Evolutionary conservation across 441 rosid genomes (phyloP), one percentile per base, ranked within the genome.

Genomic region (Macaranga tanarius): DNA sequence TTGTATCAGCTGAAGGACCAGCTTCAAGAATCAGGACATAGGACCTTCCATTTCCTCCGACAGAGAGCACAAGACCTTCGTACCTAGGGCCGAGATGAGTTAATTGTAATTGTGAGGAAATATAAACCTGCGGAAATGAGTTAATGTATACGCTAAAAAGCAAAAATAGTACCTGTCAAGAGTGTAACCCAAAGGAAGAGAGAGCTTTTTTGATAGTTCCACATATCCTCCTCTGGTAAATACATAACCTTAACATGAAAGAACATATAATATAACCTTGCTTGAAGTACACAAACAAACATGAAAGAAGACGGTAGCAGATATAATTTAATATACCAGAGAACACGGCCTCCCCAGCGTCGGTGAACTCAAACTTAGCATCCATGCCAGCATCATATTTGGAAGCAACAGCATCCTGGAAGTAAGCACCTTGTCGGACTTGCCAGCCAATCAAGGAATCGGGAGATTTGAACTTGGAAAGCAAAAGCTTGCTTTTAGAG

Each of bases 21-120:
- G 99, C 94, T 88, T 91, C 98, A 80, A 95, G 95, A 79, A 92
- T 90, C 62, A 95, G 76, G 70, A 91, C 91, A 76, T 88, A 95
- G 2, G 99, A 86, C 81, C 99, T 89, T 79, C 98, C 99, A 72
- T 95, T 95, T 70, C 99, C 99, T 63, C 99, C 98, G 72, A 92
- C 90, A 62, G 99, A 95, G 34, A 92, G 85, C 62, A 95, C 90
- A 70, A 90, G 86, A 69, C 99, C 99, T 80, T 92, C 99, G 74
- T 88, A 88, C 85, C 98, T 91, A 76, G 69, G 15, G 23, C 0
- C 7, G 10, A 52, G 12, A 11, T 1, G 8, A 17, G 0, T 6
- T 5, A 52, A 17, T 17, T 52, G 38, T 4, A 34, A 34, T 34
- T 34, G 38, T 34, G 38, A 7, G 38, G 38, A 34, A 34, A 34